These are phyloP conservation scores for Corchorus capsularis DNA, from an alignment of 345 rosid species.

Conservation along the genomic window DNA sequence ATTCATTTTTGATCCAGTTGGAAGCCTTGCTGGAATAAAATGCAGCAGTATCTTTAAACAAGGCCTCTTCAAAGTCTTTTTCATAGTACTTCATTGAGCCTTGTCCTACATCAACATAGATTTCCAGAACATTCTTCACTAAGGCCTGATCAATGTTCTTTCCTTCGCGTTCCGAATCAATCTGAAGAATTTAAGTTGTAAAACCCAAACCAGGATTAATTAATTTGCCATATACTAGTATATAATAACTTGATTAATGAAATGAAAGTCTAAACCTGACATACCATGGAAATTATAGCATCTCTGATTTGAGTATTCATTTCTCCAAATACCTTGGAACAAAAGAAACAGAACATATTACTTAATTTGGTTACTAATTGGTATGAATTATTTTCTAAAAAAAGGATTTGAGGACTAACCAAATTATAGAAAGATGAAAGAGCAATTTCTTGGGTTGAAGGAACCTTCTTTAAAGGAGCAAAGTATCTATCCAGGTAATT, in stretches of 20 bases:
- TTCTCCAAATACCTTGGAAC: slow-evolving; percentile 33
- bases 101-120: slow-evolving; percentile 68
- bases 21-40: slow-evolving; percentile 72
- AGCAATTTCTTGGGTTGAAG: slow-evolving; percentile 53
- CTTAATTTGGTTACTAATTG: background rate
- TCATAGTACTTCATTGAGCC: slow-evolving; percentile 48
- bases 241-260: too few species aligned
- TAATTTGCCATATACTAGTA: background rate
- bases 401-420: slow-evolving; percentile 34
- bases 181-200: slow-evolving; percentile 43
- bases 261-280: too few species aligned
- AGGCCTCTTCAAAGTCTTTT: slow-evolving; percentile 53
- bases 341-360: background rate
- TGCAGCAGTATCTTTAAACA: slow-evolving; percentile 54
- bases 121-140: slow-evolving; percentile 56
- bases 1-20: slow-evolving; percentile 59
- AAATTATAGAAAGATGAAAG: slow-evolving; percentile 59
- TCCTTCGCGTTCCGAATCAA: slow-evolving; percentile 59
- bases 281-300: slow-evolving; percentile 52
- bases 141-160: slow-evolving; percentile 61
- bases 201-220: too few species aligned
- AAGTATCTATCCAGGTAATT: slow-evolving; percentile 60
- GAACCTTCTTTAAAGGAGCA: slow-evolving; percentile 49
- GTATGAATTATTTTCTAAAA: background rate
- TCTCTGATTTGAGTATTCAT: slow-evolving; percentile 46